Evolutionary conservation across 2,329 filamentous ascomycete species (phyloP).

Genomic region (Claviceps spartinae): DNA sequence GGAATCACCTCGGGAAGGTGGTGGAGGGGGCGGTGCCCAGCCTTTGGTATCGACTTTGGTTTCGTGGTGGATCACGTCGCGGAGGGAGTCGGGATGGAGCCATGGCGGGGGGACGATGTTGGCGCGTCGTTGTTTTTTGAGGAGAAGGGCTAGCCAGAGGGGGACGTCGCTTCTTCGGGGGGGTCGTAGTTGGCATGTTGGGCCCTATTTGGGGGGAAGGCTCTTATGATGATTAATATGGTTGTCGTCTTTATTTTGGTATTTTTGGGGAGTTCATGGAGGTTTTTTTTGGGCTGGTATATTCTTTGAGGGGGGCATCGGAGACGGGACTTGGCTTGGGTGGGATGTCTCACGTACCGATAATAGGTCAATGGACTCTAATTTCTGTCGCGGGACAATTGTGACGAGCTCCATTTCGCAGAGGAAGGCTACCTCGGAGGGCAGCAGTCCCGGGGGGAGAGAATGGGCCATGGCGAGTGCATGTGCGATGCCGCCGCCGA

Average conservation of each 20-base stretch:
- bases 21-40: conserved; percentile 65
- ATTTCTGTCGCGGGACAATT: conserved; percentile 76
- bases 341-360: conserved; percentile 46
- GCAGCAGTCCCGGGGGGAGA: conserved; percentile 48
- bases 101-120: conserved; percentile 87
- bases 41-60: conserved; percentile 55
- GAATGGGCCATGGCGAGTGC: conserved; percentile 32
- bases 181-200: conserved; percentile 62
- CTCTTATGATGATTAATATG: background rate
- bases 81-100: conserved; percentile 65
- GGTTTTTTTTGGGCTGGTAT: conserved; percentile 27
- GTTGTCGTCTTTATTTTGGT: background rate
- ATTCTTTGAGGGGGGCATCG: no score
- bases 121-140: conserved; percentile 86
- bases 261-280: background rate
- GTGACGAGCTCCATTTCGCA: conserved; percentile 97
- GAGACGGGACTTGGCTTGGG: no score
- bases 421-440: conserved; percentile 81
- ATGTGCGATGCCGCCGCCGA: background rate
- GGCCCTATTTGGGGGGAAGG: conserved; percentile 42
- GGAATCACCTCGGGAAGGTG: conserved; percentile 39
- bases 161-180: conserved; percentile 69
- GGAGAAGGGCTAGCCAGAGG: conserved; percentile 86
- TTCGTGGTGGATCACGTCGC: conserved; percentile 67
- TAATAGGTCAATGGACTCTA: conserved; percentile 75